Percentiles rank a stretch among this genome's conserved stretches.
phyloP scores from a whole-genome alignment of 2,329 filamentous ascomycete species.

The Aureobasidium sp. region DNA sequence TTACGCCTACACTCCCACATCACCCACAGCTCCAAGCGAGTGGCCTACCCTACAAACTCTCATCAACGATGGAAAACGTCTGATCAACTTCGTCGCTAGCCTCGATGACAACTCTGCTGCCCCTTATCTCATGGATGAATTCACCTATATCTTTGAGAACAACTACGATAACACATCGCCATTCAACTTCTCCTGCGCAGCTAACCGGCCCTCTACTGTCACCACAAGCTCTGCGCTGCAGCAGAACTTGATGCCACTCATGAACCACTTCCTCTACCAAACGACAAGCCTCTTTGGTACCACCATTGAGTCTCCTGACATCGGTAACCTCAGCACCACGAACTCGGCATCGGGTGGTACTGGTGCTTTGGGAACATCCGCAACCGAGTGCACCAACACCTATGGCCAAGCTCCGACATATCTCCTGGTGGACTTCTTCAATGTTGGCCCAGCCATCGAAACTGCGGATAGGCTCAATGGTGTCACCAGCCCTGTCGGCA shows the following conservation, averaged over 20 bases:
- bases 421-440: conserved; percentile 72
- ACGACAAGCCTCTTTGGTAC: conserved; percentile 37
- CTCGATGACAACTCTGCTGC: conserved; percentile 28
- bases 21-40: conserved; percentile 31
- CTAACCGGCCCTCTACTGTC: conserved; percentile 54
- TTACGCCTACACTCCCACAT: conserved; percentile 51
- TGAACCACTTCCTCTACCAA: conserved; percentile 74
- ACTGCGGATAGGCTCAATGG: conserved; percentile 62
- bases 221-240: conserved; percentile 42
- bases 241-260: conserved; percentile 55
- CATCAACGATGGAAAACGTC: conserved; percentile 54
- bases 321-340: conserved; percentile 51
- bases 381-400: conserved; percentile 43
- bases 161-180: conserved; percentile 54
- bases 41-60: conserved; percentile 68
- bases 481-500: conserved; percentile 38
- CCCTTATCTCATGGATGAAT: conserved; percentile 56
- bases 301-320: conserved; percentile 51
- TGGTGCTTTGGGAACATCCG: conserved; percentile 44
- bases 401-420: conserved; percentile 63
- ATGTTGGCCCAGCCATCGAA: conserved; percentile 59
- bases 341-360: conserved; percentile 52
- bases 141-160: conserved; percentile 63
- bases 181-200: conserved; percentile 61
- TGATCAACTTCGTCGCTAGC: conserved; percentile 61